Evolutionary conservation across 2,329 filamentous ascomycete species (phyloP).

Genomic region (Fusarium fracticaudum): DNA sequence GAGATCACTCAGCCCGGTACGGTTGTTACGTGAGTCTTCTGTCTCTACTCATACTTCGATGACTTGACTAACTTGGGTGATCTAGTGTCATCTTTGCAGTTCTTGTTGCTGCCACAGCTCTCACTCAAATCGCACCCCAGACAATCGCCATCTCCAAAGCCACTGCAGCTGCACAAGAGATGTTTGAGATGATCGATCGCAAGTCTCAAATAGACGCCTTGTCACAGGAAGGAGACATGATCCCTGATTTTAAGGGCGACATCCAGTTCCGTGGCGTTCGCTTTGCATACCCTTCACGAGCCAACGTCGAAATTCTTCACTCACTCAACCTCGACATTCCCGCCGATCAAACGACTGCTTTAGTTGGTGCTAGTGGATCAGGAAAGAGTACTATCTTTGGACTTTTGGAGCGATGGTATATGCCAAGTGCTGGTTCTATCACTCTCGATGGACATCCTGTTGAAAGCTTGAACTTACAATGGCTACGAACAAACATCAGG

Average conservation of each 20-base stretch:
- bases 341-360: constrained; percentile 59
- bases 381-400: constrained; percentile 69
- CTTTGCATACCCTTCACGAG: constrained; percentile 68
- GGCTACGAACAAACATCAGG: constrained; percentile 62
- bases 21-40: constrained; percentile 54
- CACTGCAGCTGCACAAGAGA: constrained; percentile 55
- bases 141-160: constrained; percentile 57
- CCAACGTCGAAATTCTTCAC: constrained; percentile 57
- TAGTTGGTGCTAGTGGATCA: constrained; percentile 67
- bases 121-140: constrained; percentile 60
- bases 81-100: constrained; percentile 58
- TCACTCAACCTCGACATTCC: constrained; percentile 55
- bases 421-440: constrained; percentile 56
- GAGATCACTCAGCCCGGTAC: constrained; percentile 57
- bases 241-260: constrained; percentile 50
- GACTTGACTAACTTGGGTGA: neutral
- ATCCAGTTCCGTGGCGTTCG: constrained; percentile 59
- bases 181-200: constrained; percentile 60
- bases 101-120: constrained; percentile 55
- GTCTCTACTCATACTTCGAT: rapidly evolving
- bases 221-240: constrained; percentile 46
- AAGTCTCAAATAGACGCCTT: constrained; percentile 55
- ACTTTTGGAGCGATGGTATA: constrained; percentile 69
- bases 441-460: constrained; percentile 56
- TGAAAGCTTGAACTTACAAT: constrained; percentile 57